phyloP scores from a whole-genome alignment of 352 stramenopile species.

The Phytopythium montanum region DNA sequence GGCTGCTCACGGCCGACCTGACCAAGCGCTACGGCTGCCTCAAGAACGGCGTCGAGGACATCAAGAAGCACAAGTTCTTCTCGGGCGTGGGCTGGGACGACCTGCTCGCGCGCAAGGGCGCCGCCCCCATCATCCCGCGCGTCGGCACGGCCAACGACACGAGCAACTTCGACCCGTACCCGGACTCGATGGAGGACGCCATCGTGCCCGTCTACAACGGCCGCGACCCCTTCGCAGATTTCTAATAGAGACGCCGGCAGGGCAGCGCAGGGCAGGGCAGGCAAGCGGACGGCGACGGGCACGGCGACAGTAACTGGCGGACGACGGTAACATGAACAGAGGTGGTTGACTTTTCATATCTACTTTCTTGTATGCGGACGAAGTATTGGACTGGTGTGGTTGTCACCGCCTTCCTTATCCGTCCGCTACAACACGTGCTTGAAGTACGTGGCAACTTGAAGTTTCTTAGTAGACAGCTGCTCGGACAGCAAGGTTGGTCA shows the following conservation, averaged over 20 bases:
- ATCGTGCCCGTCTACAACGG: slow-evolving; percentile 91
- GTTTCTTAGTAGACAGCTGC: background rate
- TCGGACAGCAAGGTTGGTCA: too few relatives aligned
- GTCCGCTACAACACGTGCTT: too few relatives aligned
- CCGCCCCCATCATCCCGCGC: slow-evolving; percentile 92
- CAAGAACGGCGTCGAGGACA: slow-evolving; percentile 94
- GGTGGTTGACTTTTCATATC: slow-evolving; percentile 6
- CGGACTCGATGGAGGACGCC: slow-evolving; percentile 89
- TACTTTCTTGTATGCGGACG: too few relatives aligned
- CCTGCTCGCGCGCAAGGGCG: slow-evolving; percentile 85
- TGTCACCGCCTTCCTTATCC: too few relatives aligned
- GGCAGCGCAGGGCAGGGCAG: background rate
- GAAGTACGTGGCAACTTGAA: too few relatives aligned
- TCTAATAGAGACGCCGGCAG: slow-evolving; percentile 47
- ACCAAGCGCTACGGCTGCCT: slow-evolving; percentile 96
- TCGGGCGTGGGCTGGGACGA: slow-evolving; percentile 89
- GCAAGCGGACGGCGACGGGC: background rate
- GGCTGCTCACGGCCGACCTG: slow-evolving; percentile 94
- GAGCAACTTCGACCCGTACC: slow-evolving; percentile 97
- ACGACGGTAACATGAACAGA: slow-evolving; percentile 1
- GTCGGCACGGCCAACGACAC: slow-evolving; percentile 91
- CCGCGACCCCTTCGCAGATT: slow-evolving; percentile 91
- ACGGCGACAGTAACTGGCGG: background rate
- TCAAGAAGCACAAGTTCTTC: slow-evolving; percentile 98
- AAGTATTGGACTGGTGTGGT: too few relatives aligned